Evolutionary conservation across 257 asterid genomes (phyloP), one percentile per base, ranked within the genome.

Genomic region (Nicotiana undulata): DNA sequence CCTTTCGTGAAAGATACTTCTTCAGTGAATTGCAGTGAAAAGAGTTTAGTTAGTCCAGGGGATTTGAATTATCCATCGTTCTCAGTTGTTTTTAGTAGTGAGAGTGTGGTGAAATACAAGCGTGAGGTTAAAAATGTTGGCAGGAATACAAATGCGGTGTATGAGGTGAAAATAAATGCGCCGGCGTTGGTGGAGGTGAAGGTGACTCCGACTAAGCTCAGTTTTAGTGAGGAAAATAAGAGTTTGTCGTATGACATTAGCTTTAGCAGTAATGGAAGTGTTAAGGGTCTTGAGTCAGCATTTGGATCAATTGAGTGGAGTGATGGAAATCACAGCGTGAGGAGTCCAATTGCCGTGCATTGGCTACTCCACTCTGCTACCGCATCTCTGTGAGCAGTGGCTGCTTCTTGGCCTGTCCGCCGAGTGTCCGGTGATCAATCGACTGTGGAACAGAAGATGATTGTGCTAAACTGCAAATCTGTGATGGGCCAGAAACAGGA

Each of bases 51-150:
- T 72, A 89, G 86, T 9, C 95, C 99, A 0, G 98, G 99, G 3
- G 83, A 92, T 80, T 80, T 95, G 92, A 95, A 95, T 68, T 93
- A 93, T 82, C 98, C 99, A 20, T 90, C 99, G 0, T 93, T 95
- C 34, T 90, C 97, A 3, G 97, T 93, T 5, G 96, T 90, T 4
- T 93, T 95, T 46, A 4, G 51, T 3, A 85, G 89, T 10, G 40
- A 63, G 10, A 44, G 80, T 1, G 89, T 55, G 81, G 95, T 92
- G 34, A 95, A 82, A 83, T 91, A 92, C 26, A 90, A 67, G 65
- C 89, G 99, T 72, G 86, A 83, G 28, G 96, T 92, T 64, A 92
- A 85, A 77, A 92, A 96, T 53, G 99, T 96, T 0, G 98, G 95
- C 68, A 67, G 66, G 2, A 82, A 83, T 40, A 82, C 51, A 20